phyloP scores from a whole-genome alignment of 371 early-diverging fungal species.

The Dipsacomyces acuminosporus region DNA sequence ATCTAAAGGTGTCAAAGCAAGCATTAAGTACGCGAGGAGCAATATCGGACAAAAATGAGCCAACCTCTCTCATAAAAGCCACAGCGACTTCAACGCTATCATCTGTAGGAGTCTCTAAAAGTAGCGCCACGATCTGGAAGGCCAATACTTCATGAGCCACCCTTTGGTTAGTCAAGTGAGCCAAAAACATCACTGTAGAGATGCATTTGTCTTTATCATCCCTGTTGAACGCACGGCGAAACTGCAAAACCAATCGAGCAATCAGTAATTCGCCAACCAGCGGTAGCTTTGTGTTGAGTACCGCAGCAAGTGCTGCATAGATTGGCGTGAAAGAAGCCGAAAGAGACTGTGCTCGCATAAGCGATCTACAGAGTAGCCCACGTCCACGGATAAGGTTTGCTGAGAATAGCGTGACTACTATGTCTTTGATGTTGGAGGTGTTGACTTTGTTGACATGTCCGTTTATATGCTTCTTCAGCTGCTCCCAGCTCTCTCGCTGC shows the following conservation, averaged over 20 bases:
- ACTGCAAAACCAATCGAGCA: conserved; percentile 79
- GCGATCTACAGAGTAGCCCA: conserved; percentile 79
- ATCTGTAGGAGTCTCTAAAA: conserved; percentile 90
- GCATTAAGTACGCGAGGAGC: conserved; percentile 77
- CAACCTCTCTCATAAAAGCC: conserved; percentile 90
- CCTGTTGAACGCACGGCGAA: conserved; percentile 83
- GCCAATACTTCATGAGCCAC: conserved; percentile 87
- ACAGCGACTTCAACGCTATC: conserved; percentile 97
- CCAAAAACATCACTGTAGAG: conserved; percentile 81
- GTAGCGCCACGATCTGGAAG: conserved; percentile 77
- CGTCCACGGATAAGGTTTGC: conserved; percentile 92
- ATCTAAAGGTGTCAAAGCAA: conserved; percentile 90
- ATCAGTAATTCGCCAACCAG: conserved; percentile 86
- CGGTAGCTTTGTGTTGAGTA: conserved; percentile 92
- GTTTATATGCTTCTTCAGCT: conserved; percentile 90
- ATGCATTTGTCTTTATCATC: conserved; percentile 89
- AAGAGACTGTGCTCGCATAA: conserved; percentile 91
- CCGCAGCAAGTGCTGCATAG: conserved; percentile 82
- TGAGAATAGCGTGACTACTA: conserved; percentile 84
- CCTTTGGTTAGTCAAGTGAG: conserved; percentile 89
- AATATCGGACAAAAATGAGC: conserved; percentile 75
- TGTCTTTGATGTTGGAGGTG: conserved; percentile 82
- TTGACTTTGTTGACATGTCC: conserved; percentile 96
- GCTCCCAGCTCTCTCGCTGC: conserved; percentile 94
- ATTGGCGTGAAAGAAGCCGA: conserved; percentile 85